These are phyloP conservation scores for Boletus sp. DNA, from an alignment of 768 basidiomycete species.

Conservation along the genomic window DNA sequence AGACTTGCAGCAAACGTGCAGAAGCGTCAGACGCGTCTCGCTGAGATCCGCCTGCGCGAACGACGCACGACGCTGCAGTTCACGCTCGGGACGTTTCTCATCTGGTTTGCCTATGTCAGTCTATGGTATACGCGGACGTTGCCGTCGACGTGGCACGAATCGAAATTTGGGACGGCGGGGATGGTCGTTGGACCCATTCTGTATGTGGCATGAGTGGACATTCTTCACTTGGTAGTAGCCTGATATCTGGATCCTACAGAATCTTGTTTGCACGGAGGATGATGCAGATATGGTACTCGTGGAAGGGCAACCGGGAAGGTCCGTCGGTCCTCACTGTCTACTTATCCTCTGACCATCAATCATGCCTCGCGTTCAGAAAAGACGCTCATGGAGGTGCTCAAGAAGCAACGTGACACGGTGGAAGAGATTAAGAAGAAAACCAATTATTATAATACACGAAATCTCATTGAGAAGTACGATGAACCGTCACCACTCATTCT, in stretches of 20 bases:
- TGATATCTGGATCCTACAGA: constrained; percentile 31
- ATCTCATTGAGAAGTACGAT: constrained; percentile 87
- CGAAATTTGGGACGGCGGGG: constrained; percentile 38
- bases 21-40: constrained; percentile 67
- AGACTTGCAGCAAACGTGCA: constrained; percentile 65
- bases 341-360: not conserved
- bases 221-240: not conserved
- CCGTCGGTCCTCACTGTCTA: not conserved
- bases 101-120: constrained; percentile 69
- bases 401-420: constrained; percentile 78
- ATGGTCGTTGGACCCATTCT: constrained; percentile 73
- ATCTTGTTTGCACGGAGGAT: constrained; percentile 76
- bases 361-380: constrained; percentile 53
- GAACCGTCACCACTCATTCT: constrained; percentile 41
- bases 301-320: constrained; percentile 83
- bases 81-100: constrained; percentile 72
- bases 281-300: constrained; percentile 79
- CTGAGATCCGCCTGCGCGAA: constrained; percentile 84
- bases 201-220: constrained; percentile 44
- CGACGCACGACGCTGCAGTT: constrained; percentile 72
- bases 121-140: constrained; percentile 68
- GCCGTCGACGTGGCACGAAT: constrained; percentile 35
- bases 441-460: constrained; percentile 90
- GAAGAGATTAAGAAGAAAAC: constrained; percentile 98
- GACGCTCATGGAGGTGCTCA: constrained; percentile 66